These are phyloP conservation scores for Boechera divaricarpa DNA, from an alignment of 345 rosid genomes.

Conservation along the genomic window DNA sequence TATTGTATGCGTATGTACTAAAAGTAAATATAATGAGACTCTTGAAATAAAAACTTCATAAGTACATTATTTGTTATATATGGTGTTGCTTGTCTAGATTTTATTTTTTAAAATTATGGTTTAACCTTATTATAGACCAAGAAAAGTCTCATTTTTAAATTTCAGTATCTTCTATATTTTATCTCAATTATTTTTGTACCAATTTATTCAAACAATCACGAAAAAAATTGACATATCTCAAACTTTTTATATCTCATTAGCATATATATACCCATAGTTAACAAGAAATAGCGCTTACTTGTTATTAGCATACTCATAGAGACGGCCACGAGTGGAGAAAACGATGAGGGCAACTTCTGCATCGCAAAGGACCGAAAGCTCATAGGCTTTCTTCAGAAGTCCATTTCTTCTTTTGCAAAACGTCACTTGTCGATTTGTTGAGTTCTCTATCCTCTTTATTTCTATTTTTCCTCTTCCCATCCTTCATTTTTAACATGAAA, in stretches of 20 bases:
- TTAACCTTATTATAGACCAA: slow-evolving; percentile 1
- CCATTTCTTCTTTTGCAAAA: slow-evolving; percentile 98
- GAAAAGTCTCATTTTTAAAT: neutral
- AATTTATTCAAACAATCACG: neutral
- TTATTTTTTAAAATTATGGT: neutral
- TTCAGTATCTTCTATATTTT: neutral
- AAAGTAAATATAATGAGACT: slow-evolving; percentile 22
- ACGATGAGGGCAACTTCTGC: slow-evolving; percentile 95
- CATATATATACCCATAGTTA: neutral
- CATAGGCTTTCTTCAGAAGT: slow-evolving; percentile 88
- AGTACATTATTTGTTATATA: slow-evolving; percentile 1
- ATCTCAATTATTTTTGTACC: neutral
- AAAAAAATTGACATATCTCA: neutral
- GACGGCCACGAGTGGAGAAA: slow-evolving; percentile 97
- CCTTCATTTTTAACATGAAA: slow-evolving; percentile 34
- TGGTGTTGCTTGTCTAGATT: neutral
- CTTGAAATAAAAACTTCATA: slow-evolving; percentile 8
- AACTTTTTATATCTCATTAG: neutral
- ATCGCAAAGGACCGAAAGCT: slow-evolving; percentile 84
- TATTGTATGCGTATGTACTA: neutral
- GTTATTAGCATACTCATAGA: slow-evolving; percentile 93
- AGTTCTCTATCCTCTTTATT: slow-evolving; percentile 96
- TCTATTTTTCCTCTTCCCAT: slow-evolving; percentile 99
- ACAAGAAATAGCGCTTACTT: slow-evolving; percentile 53
- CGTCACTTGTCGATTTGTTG: slow-evolving; percentile 91